These are phyloP conservation scores for Stemphylium beticola DNA, from an alignment of 2,329 filamentous ascomycete genomes.

Conservation along the genomic window DNA sequence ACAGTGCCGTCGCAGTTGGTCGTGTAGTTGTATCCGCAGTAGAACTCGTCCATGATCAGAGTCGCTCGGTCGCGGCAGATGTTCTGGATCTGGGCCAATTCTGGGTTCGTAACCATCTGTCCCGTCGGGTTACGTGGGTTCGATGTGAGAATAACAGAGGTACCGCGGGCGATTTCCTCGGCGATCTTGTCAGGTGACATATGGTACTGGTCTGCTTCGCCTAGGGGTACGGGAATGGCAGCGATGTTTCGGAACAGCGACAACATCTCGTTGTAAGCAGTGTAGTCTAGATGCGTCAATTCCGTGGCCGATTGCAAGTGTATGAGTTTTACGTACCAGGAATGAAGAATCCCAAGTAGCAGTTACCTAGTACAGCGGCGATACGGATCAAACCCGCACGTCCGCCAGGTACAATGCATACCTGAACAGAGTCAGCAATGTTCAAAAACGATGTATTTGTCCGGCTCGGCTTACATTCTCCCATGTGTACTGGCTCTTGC, in stretches of 20 bases:
- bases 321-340: conserved; percentile 51
- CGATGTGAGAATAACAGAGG: conserved; percentile 83
- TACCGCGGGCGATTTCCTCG: conserved; percentile 84
- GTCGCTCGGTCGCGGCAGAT: conserved; percentile 90
- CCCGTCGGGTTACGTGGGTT: conserved; percentile 96
- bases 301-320: neutral
- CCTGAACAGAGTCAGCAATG: neutral
- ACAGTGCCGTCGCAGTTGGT: conserved; percentile 88
- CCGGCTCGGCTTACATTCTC: conserved; percentile 65
- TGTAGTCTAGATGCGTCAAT: conserved; percentile 67
- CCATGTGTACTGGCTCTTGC: conserved; percentile 90
- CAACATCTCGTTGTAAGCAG: conserved; percentile 97
- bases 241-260: conserved; percentile 82
- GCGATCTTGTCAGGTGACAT: conserved; percentile 93
- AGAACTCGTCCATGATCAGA: conserved; percentile 86
- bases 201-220: conserved; percentile 86
- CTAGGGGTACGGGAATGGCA: conserved; percentile 66
- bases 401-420: conserved; percentile 83
- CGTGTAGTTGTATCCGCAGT: conserved; percentile 80
- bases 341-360: conserved; percentile 92
- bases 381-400: conserved; percentile 93
- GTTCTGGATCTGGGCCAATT: conserved; percentile 89
- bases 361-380: conserved; percentile 89
- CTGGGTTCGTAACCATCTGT: conserved; percentile 81
- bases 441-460: conserved; percentile 62